Evolutionary conservation across 768 basidiomycete species (phyloP), one percentile per base, ranked within the genome.

Genomic region (Suillus tomentosus): DNA sequence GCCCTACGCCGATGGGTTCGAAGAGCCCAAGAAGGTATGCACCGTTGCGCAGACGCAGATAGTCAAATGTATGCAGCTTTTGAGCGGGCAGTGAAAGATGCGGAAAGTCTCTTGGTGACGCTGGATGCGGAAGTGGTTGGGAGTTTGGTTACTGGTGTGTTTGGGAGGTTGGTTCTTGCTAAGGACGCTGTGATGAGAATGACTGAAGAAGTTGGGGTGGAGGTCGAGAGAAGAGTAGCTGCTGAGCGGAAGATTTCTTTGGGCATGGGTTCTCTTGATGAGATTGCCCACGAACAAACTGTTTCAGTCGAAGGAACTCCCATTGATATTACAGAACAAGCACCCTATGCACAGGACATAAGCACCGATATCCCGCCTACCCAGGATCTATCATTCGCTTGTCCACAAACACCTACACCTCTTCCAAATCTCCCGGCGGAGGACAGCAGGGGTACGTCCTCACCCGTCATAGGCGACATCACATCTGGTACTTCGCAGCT

Each of bases 1-100:
- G 80, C 76, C 8, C 68, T 93, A 64, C 75, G 82, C 57, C 77
- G 84, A 54, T 90, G 87, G 87, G 76, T 86, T 8, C 76, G 83
- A 56, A 77, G 81, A 13, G 81, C 82, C 11, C 79, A 80, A 42
- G 86, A 89, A 67, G 68, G 72, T 5, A 74, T 70, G 71, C n/a
- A 62, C 27, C 59, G 79, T 68, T 67, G 75, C 72, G 60, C 70
- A 37, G 61, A 70, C 15, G 68, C 68, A 31, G 66, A 71, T 24
- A 61, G 73, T 37, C 65, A 60, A 27, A 42, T 13, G 40, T 31
- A 58, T 27, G 66, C 70, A 3, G 64, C 73, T 2, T 77, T 82
- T 15, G 72, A 76, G 27, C 73, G 72, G 31, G 70, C 73, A 15
- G 64, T 81, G 36, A 60, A 63, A n/a, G 79, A 78, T 45, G 78